Percentiles rank a stretch among this genome's conserved stretches.
phyloP scores from a whole-genome alignment of 169 alveolate species.

The Perkinsus olseni region DNA sequence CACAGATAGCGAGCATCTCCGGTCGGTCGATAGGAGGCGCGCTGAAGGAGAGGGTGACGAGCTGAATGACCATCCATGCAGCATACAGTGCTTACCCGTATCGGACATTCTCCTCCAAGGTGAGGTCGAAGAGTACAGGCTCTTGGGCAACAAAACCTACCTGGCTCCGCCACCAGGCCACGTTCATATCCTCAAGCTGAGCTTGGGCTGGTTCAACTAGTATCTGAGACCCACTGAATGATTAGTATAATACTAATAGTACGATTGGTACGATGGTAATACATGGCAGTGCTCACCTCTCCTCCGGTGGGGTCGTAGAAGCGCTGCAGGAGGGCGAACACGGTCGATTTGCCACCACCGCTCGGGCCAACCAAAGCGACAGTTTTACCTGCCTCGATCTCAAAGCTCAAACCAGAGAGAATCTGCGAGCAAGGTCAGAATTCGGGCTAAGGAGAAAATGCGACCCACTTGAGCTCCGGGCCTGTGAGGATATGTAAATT shows the following conservation, averaged over 20 bases:
- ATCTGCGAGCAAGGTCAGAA: background rate
- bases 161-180: constrained; percentile 45
- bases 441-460: no score
- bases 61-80: background rate
- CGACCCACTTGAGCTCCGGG: background rate
- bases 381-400: constrained; percentile 21
- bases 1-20: constrained; percentile 17
- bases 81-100: constrained; percentile 46
- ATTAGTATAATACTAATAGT: no score
- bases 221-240: background rate
- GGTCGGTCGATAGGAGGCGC: background rate
- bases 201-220: background rate
- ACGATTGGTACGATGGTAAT: no score
- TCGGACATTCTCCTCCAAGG: constrained; percentile 59
- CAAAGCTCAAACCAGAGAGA: constrained; percentile 11
- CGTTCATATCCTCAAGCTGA: constrained; percentile 11
- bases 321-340: constrained; percentile 45
- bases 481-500: background rate
- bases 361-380: constrained; percentile 33
- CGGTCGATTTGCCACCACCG: constrained; percentile 65
- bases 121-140: constrained; percentile 16
- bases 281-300: constrained; percentile 45
- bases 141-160: constrained; percentile 63
- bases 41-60: background rate
- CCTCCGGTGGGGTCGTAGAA: constrained; percentile 50